Conservation (phyloP, 768 basidiomycete species). For the Rhodotorula babjevae region DNA sequence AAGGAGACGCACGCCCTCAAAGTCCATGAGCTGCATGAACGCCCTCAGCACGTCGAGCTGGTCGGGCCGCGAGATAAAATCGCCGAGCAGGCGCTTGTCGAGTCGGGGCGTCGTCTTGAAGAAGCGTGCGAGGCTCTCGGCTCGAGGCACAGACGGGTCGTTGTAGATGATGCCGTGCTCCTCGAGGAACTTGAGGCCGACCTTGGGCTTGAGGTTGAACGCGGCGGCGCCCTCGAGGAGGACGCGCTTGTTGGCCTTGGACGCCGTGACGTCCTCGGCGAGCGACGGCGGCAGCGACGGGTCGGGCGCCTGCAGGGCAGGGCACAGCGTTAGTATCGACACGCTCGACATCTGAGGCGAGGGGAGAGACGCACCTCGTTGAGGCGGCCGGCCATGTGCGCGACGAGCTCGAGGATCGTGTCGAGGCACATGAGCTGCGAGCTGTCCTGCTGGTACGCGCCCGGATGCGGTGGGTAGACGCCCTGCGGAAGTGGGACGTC, state of each 20-base stretch:
- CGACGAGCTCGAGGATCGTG: conserved; percentile 75
- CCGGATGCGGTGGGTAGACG: conserved; percentile 63
- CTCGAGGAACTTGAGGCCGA: conserved; percentile 81
- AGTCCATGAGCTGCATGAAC: conserved; percentile 84
- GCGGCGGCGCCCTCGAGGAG: conserved; percentile 74
- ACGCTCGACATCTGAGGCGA: too few species aligned
- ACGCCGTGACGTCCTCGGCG: conserved; percentile 58
- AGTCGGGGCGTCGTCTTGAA: conserved; percentile 75
- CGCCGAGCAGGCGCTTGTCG: conserved; percentile 89
- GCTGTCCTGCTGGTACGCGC: conserved; percentile 56
- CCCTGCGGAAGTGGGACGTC: conserved; percentile 53
- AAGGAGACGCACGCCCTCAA: conserved; percentile 62
- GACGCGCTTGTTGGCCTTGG: conserved; percentile 79
- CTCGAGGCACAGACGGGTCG: conserved; percentile 42
- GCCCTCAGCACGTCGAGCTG: conserved; percentile 77
- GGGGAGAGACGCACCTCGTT: conserved; percentile 4
- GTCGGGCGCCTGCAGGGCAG: not conserved
- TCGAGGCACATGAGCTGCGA: conserved; percentile 85
- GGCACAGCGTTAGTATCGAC: not conserved
- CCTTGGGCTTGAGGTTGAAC: conserved; percentile 91
- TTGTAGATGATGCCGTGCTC: conserved; percentile 73
- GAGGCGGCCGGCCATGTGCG: conserved; percentile 72
- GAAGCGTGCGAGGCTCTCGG: conserved; percentile 70
- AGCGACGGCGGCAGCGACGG: conserved; percentile 42
- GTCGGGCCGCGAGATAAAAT: conserved; percentile 84